Conservation (phyloP, 1,284 basidiomycete species). For the Apiotrichum montevideense region DNA sequence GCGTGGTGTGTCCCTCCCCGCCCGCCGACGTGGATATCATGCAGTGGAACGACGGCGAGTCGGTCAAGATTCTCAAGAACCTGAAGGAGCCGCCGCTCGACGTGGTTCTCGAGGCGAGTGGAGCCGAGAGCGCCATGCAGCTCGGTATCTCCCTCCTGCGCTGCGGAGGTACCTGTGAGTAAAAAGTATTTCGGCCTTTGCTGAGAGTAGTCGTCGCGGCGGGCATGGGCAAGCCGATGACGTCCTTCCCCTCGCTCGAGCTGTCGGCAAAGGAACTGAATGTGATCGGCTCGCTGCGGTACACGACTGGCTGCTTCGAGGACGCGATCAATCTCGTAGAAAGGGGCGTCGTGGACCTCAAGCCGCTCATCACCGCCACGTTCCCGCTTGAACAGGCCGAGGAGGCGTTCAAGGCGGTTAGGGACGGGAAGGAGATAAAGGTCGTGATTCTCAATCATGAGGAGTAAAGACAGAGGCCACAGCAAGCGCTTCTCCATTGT, state of each 20-base stretch:
- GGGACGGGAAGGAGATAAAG: conserved; percentile 29
- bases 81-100: conserved; percentile 51
- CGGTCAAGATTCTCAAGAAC: conserved; percentile 43
- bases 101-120: conserved; percentile 55
- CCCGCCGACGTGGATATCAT: conserved; percentile 60
- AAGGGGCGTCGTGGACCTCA: conserved; percentile 51
- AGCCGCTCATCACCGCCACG: conserved; percentile 54
- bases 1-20: not conserved
- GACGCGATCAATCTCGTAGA: conserved; percentile 52
- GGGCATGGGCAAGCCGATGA: conserved; percentile 22
- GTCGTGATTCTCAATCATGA: conserved; percentile 31
- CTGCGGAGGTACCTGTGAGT: conserved; percentile 49
- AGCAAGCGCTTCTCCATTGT: no score
- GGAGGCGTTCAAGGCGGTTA: conserved; percentile 51
- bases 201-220: conserved; percentile 21
- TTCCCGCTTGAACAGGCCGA: conserved; percentile 45
- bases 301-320: conserved; percentile 32
- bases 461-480: no score
- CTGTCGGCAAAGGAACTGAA: conserved; percentile 60
- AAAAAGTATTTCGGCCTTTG: no score
- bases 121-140: conserved; percentile 58
- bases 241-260: conserved; percentile 23
- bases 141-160: conserved; percentile 53
- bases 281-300: conserved; percentile 50
- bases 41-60: conserved; percentile 33